A percentile compares a stretch with the other conserved stretches of the same genome.
These are phyloP conservation scores for Apiospora saccharicola DNA, from an alignment of 2,329 filamentous ascomycete species.

Conservation along the genomic window DNA sequence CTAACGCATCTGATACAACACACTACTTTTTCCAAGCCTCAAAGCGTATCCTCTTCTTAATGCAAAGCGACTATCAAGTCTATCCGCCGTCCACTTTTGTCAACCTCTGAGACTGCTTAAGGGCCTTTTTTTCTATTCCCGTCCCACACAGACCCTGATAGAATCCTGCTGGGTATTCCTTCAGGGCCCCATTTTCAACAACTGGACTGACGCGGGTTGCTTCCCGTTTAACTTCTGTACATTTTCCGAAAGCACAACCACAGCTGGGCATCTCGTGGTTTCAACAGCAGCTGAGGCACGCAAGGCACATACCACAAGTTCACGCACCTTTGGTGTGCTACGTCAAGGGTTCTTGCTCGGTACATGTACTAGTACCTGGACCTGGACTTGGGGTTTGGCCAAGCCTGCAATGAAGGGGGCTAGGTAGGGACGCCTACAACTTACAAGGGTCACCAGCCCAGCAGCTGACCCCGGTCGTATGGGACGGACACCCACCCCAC, in stretches of 20 bases:
- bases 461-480: slow-evolving; percentile 12
- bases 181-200: not conserved
- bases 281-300: slow-evolving; percentile 9
- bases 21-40: not conserved
- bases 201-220: not conserved
- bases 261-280: not conserved
- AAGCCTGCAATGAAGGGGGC: not conserved
- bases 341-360: slow-evolving; percentile 6
- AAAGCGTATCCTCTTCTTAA: not conserved
- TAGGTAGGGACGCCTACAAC: not conserved
- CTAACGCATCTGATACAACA: not conserved
- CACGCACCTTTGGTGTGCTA: slow-evolving; percentile 1
- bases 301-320: slow-evolving; percentile 25
- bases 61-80: not conserved
- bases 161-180: not conserved
- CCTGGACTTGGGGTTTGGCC: not conserved
- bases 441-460: slow-evolving; percentile 12
- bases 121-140: not conserved
- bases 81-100: slow-evolving; percentile 12
- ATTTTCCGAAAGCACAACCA: not conserved
- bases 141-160: slow-evolving; percentile 8
- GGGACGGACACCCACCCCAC: not conserved
- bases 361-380: slow-evolving; percentile 6
- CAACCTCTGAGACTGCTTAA: slow-evolving; percentile 12
- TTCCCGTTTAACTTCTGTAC: not conserved